A percentile compares a stretch with the other conserved stretches of the same genome.
Conservation (phyloP, 169 alveolate genomes). For the Theileria orientalis region DNA sequence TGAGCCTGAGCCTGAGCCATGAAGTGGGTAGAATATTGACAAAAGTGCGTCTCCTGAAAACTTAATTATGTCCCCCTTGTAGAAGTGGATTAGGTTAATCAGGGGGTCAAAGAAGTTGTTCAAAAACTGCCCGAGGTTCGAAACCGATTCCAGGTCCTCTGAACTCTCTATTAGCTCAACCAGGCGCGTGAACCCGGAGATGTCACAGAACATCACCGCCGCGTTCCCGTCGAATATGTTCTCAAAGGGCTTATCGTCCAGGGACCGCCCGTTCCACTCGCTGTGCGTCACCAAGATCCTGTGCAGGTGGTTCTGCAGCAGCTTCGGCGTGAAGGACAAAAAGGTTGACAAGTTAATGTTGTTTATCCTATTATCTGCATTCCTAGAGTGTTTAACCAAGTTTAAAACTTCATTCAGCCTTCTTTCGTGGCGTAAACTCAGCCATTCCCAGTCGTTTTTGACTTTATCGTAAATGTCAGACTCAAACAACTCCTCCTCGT, state of each 20-base stretch:
- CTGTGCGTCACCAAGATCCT: conserved; percentile 3
- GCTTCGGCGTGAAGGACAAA: conserved; percentile 6
- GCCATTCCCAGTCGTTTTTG: conserved; percentile 61
- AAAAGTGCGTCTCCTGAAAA: conserved; percentile 86
- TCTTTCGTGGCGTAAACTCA: conserved; percentile 59
- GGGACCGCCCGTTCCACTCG: not conserved
- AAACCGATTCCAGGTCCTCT: conserved; percentile 79
- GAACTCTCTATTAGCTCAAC: conserved; percentile 72
- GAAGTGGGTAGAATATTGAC: conserved; percentile 63
- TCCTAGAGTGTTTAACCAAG: conserved; percentile 27
- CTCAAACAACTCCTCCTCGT: conserved; percentile 33
- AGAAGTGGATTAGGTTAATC: conserved; percentile 73
- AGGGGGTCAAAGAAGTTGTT: conserved; percentile 80
- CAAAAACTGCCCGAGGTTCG: conserved; percentile 74
- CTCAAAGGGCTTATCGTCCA: conserved; percentile 7
- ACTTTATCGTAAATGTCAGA: conserved; percentile 27
- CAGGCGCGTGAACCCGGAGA: conserved; percentile 80
- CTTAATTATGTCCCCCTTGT: conserved; percentile 88
- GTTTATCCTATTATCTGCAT: not conserved
- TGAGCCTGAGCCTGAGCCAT: not conserved
- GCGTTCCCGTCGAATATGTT: conserved; percentile 47
- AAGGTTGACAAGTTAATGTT: not conserved
- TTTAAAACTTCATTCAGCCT: conserved; percentile 44
- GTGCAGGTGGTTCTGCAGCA: conserved; percentile 10
- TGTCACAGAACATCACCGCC: conserved; percentile 74